Conservation (phyloP, 2,329 filamentous ascomycete species). For the Scortechinia acanthostroma region DNA sequence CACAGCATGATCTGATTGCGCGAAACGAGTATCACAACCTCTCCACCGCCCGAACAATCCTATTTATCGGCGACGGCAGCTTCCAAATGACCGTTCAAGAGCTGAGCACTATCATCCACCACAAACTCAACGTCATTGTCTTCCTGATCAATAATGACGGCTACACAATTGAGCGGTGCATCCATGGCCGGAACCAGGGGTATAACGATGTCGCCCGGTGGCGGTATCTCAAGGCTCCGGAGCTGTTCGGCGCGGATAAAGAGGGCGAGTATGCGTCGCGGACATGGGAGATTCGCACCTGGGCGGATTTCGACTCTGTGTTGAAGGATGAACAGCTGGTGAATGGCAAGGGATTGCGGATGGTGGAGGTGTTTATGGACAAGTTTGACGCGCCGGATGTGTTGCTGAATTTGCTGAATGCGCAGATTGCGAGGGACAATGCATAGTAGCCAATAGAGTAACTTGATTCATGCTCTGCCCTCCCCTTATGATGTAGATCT, state of each 20-base stretch:
- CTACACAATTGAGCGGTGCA: conserved; percentile 49
- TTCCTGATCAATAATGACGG: conserved; percentile 52
- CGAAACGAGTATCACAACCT: conserved; percentile 14
- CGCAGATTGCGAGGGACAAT: no score
- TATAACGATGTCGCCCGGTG: conserved; percentile 49
- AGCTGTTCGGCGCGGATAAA: conserved; percentile 35
- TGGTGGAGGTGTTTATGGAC: conserved; percentile 31
- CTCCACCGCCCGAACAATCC: conserved; percentile 33
- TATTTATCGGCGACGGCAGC: conserved; percentile 57
- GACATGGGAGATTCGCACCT: conserved; percentile 28
- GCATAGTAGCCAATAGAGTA: no score
- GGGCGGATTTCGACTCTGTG: conserved; percentile 32
- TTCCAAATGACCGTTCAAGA: conserved; percentile 64
- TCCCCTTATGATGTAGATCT: no score
- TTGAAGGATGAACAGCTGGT: conserved; percentile 21
- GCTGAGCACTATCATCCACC: conserved; percentile 52
- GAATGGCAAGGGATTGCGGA: conserved; percentile 24
- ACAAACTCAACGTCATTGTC: conserved; percentile 36
- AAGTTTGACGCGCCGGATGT: conserved; percentile 2
- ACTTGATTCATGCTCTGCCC: no score
- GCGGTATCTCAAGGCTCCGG: conserved; percentile 38
- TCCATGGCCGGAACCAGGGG: conserved; percentile 39
- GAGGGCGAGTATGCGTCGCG: conserved; percentile 17
- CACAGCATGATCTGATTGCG: conserved; percentile 33
- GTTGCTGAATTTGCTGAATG: not conserved